Evolutionary conservation across 2,329 filamentous ascomycete genomes (phyloP), one percentile per base, ranked within the genome.

Genomic region (Cercospora berteroae): DNA sequence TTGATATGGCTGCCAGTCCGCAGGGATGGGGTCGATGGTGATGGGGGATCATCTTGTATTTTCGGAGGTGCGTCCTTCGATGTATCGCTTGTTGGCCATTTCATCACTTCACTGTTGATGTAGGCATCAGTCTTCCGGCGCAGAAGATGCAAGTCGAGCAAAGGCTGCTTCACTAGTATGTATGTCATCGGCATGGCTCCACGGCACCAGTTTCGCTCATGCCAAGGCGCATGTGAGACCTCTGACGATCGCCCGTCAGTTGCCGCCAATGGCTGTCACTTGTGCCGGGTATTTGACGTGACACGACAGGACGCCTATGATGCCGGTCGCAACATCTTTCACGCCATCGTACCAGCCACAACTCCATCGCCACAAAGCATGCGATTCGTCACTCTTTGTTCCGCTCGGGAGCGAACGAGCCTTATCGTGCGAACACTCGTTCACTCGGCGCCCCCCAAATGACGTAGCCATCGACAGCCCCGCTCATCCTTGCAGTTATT

Each of bases 1-100:
- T 83, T 75, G 80, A 82, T 62, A 83, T 84, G 83, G 81, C 78
- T 44, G 74, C 77, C 2, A 74, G 66, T 31, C 80, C 80, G 8
- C 80, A 76, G 56, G 50, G 63, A 2, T 79, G 78, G 79, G 79
- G 76, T 25, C 55, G 33, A 39, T 59, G 48, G 55, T 39, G 25
- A 57, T 33, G 50, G 10, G 16, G 13, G 27, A 18, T 48, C 7
- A 39, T n/a, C 36, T 39, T 39, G 36, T 9, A 48, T 48, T 48
- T 12, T 48, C 48, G 48, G 48, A 27, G 23, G 48, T 23, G 27
- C 20, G 48, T 52, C 48, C 48, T 13, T 25, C 12, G 23, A 23
- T 23, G 20, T 5, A 25, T 16, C 12, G 18, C 10, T 5, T 31
- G 12, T 23, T 29, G n/a, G 1, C 31, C 5, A 2, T 2, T 7